Evolutionary conservation across 768 basidiomycete species (phyloP).

Genomic region (Tulasnella sp.): DNA sequence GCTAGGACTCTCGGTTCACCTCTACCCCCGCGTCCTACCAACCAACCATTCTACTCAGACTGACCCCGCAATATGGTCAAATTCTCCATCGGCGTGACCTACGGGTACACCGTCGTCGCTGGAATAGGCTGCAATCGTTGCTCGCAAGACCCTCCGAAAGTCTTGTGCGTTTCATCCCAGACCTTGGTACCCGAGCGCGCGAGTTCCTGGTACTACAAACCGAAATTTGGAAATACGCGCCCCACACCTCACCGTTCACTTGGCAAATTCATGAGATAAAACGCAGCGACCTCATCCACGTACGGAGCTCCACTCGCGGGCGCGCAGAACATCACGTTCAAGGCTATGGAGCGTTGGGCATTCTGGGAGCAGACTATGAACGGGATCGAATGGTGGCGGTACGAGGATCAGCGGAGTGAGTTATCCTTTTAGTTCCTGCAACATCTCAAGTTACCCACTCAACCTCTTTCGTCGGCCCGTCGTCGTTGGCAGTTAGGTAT

Average conservation of each 20-base stretch:
- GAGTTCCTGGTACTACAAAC: too few species aligned
- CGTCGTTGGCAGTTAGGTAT: too few species aligned
- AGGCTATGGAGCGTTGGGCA: conserved; percentile 5
- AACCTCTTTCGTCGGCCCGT: too few species aligned
- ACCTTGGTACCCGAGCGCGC: too few species aligned
- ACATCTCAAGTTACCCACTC: too few species aligned
- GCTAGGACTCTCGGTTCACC: not conserved
- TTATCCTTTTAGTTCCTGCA: too few species aligned
- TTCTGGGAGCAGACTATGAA: not conserved
- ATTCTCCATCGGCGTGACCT: not conserved
- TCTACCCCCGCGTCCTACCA: not conserved
- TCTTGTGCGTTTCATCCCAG: not conserved
- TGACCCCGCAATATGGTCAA: not conserved
- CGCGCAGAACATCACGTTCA: not conserved
- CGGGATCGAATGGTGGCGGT: conserved; percentile 4
- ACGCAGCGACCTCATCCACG: too few species aligned
- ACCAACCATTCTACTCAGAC: not conserved
- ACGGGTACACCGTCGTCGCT: not conserved
- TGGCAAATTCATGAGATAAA: too few species aligned
- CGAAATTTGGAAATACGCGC: too few species aligned
- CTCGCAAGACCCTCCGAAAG: not conserved
- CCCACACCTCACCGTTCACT: too few species aligned
- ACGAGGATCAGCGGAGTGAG: conserved; percentile 22
- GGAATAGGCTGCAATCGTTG: not conserved
- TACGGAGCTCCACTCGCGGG: too few species aligned